Percentiles rank a stretch among this genome's conserved stretches.
phyloP scores from a whole-genome alignment of 495 filamentous ascomycete species.

The Xylaria telfairii region DNA sequence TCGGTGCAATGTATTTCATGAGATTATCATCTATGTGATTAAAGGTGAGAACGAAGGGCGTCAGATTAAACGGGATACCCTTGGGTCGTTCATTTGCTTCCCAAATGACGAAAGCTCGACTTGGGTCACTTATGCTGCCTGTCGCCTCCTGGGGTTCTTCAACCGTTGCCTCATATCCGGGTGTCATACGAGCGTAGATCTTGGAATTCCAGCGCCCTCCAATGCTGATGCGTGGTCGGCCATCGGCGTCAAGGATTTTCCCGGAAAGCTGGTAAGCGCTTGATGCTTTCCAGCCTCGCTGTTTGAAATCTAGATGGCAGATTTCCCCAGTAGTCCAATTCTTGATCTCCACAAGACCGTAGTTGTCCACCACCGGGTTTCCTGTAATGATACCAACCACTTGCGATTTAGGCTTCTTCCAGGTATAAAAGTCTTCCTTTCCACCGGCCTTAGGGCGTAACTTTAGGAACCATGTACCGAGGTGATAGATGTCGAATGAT shows the following conservation, averaged over 20 bases:
- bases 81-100: conserved; percentile 80
- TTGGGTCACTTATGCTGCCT: conserved; percentile 57
- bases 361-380: conserved; percentile 96
- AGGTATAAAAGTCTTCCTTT: conserved; percentile 89
- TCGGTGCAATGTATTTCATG: conserved; percentile 77
- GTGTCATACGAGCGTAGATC: conserved; percentile 90
- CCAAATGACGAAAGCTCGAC: conserved; percentile 89
- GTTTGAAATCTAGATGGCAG: conserved; percentile 92
- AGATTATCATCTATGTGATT: conserved; percentile 85
- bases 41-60: conserved; percentile 92
- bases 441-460: conserved; percentile 78
- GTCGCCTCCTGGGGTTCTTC: conserved; percentile 60
- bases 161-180: conserved; percentile 79
- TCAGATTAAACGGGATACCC: conserved; percentile 94
- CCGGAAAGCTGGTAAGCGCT: conserved; percentile 87
- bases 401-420: conserved; percentile 99
- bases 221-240: conserved; percentile 81
- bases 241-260: conserved; percentile 76
- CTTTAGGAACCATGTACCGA: conserved; percentile 96
- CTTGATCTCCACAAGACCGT: conserved; percentile 95
- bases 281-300: conserved; percentile 90
- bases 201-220: conserved; percentile 98
- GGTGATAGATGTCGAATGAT: conserved; percentile 93
- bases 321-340: conserved; percentile 95
- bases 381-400: conserved; percentile 98